Base-by-base conservation (phyloP, 2,329 filamentous ascomycete genomes). In the Verticillium zaregamsianum region DNA sequence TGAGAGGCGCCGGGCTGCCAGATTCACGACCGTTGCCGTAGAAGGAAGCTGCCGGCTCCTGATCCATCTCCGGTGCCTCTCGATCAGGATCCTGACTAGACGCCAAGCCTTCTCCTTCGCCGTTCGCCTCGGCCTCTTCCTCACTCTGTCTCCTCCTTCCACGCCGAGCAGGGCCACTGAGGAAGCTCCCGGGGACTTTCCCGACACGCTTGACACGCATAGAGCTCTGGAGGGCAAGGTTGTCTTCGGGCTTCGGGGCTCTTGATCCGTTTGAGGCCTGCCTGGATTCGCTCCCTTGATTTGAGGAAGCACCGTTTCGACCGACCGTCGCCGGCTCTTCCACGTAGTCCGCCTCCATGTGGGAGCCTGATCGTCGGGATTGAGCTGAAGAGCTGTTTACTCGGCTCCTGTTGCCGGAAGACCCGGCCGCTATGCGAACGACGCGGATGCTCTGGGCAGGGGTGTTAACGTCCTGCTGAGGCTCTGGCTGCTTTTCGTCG, bases 91-190 rank as follows among this genome's bases (percentile, higher is more conserved):
- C 80, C 33, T 79, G 79, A 66, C 70, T 76, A 7, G 74, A 73
- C 59, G 68, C 67, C 35, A 78, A 66, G 8, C 68, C 71, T 2
- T 82, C 80, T 23, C 73, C 76, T 9, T 82, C 80, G 8, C 66
- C 73, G 37, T 79, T 73, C 2, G 45, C 68, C 61, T 83, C 82
- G 6, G 72, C 84, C 45, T 90, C 87, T 65, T 91, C 89, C 65
- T 90, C 88, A 68, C 88, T 90, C 68, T 83, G 83, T 62, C 86
- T 80, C 66, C 88, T 82, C 64, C 90, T 84, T 31, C 91, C 92
- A 67, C 92, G 83, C 60, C 92, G 85, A 23, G 92, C 90, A 32
- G 92, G 92, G 1, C 90, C 91, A 67, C 90, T 92, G 25, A 95
- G 79, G 66, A 94, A 93, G 63, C 86, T 90, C 1, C 91, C 92